Base-by-base conservation (phyloP, 495 filamentous ascomycete species). In the Daldinia decipiens region DNA sequence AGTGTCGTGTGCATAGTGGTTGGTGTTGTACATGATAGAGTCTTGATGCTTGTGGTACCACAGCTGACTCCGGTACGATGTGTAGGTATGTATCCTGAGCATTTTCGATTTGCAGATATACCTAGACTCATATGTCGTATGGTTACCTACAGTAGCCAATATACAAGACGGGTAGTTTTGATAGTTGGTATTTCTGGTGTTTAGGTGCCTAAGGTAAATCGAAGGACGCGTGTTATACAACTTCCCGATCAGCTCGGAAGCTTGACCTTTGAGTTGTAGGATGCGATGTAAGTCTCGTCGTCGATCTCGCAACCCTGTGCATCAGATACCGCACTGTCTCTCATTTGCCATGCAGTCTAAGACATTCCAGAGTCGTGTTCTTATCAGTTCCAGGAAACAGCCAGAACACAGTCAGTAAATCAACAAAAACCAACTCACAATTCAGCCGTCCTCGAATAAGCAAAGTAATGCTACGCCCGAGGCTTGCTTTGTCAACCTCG, bases 1-100 rank as follows among this genome's bases (percentile, higher is more conserved):
- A 31, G 15, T 36, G 19, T 55, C 32, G 52, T 43, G 43, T 70
- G 17, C 60, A 36, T 40, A 59, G 43, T 50, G 38, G 27, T 60
- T 64, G 54, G 36, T 17, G 67, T 70, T 60, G 55, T 50, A 64
- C 62, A 59, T 26, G 7, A 24, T 15, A 17, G 17, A 24, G 13
- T 21, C 17, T 34, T 36, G 26, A 19, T 53, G 26, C 24, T 53
- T 15, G 50, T 9, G 27, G 50, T 31, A 31, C 31, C 13, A 31
- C 50, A 31, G 13, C 50, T 31, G 50, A 53, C 50, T 27, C 50
- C 24, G n/a, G 43, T 47, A 19, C 7, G 17, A 47, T 17, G 19
- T 19, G 17, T 15, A 47, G 43, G 43, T 47, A 47, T 7, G 43
- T 47, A 47, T 21, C 43, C 43, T 12, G 2, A 8, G 43, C 17